Evolutionary conservation across 768 basidiomycete genomes (phyloP).

Genomic region (Hemileccinum rubropunctum): DNA sequence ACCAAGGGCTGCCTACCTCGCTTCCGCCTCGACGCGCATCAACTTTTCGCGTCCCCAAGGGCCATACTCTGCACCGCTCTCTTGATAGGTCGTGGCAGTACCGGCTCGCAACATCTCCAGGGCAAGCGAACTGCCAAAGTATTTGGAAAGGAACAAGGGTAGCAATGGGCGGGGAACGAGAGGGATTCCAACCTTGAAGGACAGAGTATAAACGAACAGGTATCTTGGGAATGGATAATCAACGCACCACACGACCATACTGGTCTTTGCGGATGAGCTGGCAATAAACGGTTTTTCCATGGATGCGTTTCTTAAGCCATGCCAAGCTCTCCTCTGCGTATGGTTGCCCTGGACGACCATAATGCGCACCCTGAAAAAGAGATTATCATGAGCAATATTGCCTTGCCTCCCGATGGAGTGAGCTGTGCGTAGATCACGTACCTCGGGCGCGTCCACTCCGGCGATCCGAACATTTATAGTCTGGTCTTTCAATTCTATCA

Average conservation of each 20-base stretch:
- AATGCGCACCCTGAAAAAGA: constrained; percentile 63
- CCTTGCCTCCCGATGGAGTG: too few relatives aligned
- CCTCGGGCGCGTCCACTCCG: constrained; percentile 93
- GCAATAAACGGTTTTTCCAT: constrained; percentile 62
- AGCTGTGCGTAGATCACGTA: constrained; percentile 22
- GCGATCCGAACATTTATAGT: constrained; percentile 88
- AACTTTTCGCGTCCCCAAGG: constrained; percentile 62
- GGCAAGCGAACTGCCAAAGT: constrained; percentile 46
- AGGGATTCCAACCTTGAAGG: constrained; percentile 62
- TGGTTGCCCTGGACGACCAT: constrained; percentile 77
- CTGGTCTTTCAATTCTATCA: constrained; percentile 68
- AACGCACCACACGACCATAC: constrained; percentile 74
- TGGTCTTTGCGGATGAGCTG: constrained; percentile 78
- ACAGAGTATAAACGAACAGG: not conserved
- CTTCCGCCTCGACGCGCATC: constrained; percentile 57
- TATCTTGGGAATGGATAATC: not conserved
- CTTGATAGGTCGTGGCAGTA: constrained; percentile 72
- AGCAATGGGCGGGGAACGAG: constrained; percentile 50
- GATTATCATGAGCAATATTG: not conserved
- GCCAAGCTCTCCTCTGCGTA: constrained; percentile 69
- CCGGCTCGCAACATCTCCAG: constrained; percentile 80
- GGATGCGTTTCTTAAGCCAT: constrained; percentile 62
- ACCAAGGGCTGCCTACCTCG: constrained; percentile 50
- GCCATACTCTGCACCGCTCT: constrained; percentile 80
- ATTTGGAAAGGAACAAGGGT: constrained; percentile 43